Conservation (phyloP, 352 stramenopile genomes). For the Phytophthora sp. region DNA sequence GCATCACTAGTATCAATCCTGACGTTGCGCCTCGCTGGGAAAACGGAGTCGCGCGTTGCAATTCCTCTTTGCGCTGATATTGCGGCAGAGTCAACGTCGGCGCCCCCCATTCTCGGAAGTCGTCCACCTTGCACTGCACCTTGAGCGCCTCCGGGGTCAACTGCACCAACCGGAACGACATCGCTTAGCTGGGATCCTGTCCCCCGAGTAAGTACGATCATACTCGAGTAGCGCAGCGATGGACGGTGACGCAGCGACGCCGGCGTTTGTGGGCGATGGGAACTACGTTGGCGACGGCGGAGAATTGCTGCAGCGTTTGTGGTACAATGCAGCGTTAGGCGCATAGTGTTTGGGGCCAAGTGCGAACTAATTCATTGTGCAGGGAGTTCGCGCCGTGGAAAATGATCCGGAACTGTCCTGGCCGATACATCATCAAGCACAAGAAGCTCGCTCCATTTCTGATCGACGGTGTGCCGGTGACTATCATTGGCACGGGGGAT, state of each 20-base stretch:
- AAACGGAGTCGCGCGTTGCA: slow-evolving; percentile 57
- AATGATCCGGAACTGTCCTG: slow-evolving; percentile 77
- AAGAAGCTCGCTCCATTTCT: slow-evolving; percentile 42
- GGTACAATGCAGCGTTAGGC: slow-evolving; percentile 25
- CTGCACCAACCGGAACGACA: slow-evolving; percentile 45
- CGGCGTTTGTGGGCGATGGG: slow-evolving; percentile 51
- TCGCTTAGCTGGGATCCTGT: background rate
- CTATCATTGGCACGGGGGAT: slow-evolving; percentile 30
- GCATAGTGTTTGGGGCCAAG: background rate
- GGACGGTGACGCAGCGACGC: slow-evolving; percentile 3
- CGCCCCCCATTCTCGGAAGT: slow-evolving; percentile 53
- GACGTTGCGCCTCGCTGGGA: slow-evolving; percentile 40
- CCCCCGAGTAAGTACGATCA: background rate
- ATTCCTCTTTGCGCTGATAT: slow-evolving; percentile 57
- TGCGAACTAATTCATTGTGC: background rate
- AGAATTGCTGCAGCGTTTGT: slow-evolving; percentile 52
- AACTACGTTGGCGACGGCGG: slow-evolving; percentile 61
- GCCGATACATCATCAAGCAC: slow-evolving; percentile 70
- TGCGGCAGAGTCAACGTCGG: slow-evolving; percentile 37
- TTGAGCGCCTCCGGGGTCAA: slow-evolving; percentile 50
- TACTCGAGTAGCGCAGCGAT: slow-evolving; percentile 4
- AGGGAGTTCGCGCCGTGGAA: slow-evolving; percentile 72
- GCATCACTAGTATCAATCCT: background rate
- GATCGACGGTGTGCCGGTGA: slow-evolving; percentile 38
- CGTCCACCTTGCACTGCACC: slow-evolving; percentile 49